Percentiles rank a stretch among this genome's conserved stretches.
Conservation (phyloP, 345 rosid species). For the Linum trigynum region DNA sequence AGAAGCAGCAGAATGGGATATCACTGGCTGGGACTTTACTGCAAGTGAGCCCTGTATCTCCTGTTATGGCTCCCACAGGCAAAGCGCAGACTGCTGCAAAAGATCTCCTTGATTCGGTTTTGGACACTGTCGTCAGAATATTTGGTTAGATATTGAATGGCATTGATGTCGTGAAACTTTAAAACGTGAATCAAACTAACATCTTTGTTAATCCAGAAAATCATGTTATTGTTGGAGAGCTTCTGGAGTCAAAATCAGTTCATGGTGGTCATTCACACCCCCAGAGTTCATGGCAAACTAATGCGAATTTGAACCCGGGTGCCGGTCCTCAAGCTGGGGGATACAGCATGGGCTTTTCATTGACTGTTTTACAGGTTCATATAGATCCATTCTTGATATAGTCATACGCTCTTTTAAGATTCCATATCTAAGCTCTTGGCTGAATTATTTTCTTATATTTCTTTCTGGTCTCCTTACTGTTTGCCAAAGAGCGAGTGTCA, state of each 20-base stretch:
- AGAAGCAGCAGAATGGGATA: slow-evolving; percentile 74
- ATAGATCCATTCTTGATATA: slow-evolving; percentile 7
- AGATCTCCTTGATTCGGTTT: slow-evolving; percentile 86
- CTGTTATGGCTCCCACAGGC: slow-evolving; percentile 92
- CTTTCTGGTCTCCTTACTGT: slow-evolving; percentile 12
- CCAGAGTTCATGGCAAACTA: slow-evolving; percentile 52
- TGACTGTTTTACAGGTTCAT: slow-evolving; percentile 85
- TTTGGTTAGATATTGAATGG: slow-evolving; percentile 52
- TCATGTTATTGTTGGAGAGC: slow-evolving; percentile 89
- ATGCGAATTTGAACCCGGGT: slow-evolving; percentile 60
- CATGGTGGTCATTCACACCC: slow-evolving; percentile 52
- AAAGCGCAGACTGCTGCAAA: slow-evolving; percentile 85
- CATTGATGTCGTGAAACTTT: background rate
- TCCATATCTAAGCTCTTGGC: background rate
- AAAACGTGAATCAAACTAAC: background rate
- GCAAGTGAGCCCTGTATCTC: slow-evolving; percentile 94
- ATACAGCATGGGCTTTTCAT: slow-evolving; percentile 80
- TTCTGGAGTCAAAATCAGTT: slow-evolving; percentile 64
- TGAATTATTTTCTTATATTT: slow-evolving; percentile 4
- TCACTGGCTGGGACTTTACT: slow-evolving; percentile 51
- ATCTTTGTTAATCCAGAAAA: slow-evolving; percentile 40
- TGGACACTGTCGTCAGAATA: slow-evolving; percentile 67
- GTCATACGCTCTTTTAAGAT: background rate
- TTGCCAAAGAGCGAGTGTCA: slow-evolving; percentile 88
- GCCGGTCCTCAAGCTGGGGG: slow-evolving; percentile 90